These are phyloP conservation scores for Leishmania guyanensis DNA, from an alignment of 208 protist species.

Conservation along the genomic window DNA sequence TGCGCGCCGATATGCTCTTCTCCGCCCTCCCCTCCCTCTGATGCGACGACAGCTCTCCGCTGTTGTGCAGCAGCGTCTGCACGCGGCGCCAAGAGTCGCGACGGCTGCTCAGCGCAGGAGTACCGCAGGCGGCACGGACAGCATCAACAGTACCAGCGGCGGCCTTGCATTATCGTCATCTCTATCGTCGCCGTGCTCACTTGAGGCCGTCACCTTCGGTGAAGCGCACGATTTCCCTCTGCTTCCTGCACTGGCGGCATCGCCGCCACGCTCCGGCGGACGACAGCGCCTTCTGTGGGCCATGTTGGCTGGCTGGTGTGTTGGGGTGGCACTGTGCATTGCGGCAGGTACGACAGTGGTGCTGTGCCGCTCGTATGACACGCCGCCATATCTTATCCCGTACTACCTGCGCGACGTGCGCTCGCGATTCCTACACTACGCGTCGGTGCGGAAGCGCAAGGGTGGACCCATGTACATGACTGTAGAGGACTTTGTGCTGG, in stretches of 20 bases:
- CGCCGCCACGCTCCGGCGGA: neutral
- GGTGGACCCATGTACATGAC: conserved; percentile 80
- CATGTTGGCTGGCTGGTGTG: conserved; percentile 25
- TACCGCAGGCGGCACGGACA: neutral
- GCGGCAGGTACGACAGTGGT: conserved; percentile 30
- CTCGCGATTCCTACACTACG: conserved; percentile 88
- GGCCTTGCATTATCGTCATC: neutral
- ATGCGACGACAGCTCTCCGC: conserved; percentile 1
- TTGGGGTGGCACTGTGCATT: conserved; percentile 26
- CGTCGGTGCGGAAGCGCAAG: conserved; percentile 58
- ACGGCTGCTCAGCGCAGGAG: neutral
- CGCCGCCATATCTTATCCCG: conserved; percentile 86
- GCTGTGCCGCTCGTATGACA: conserved; percentile 70
- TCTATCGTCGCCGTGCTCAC: neutral
- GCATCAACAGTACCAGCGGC: neutral
- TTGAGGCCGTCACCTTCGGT: neutral
- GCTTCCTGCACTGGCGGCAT: neutral
- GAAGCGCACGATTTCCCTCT: neutral
- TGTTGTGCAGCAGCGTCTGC: neutral
- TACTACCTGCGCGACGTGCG: conserved; percentile 85
- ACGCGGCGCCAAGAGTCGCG: neutral
- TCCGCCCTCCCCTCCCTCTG: neutral
- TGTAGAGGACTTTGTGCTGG: conserved; percentile 83
- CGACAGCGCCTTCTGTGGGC: conserved; percentile 8
- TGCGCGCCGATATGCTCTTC: neutral